A percentile compares a stretch with the other conserved stretches of the same genome.
Evolutionary conservation across 2,329 filamentous ascomycete species (phyloP).

Genomic region (Zymoseptoria ardabiliae): DNA sequence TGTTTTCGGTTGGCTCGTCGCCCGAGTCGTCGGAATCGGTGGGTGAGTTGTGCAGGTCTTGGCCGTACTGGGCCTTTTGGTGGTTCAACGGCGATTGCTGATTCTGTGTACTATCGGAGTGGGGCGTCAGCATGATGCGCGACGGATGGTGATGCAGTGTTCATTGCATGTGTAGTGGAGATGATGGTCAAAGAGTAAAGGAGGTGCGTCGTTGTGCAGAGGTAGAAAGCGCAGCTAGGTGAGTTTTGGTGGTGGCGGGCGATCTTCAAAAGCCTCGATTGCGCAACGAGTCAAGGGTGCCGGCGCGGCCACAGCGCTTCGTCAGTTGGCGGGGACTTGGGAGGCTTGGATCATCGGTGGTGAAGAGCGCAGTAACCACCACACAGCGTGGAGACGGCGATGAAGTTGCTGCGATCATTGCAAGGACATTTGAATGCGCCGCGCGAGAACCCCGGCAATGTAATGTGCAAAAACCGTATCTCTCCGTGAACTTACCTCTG

Average conservation of each 20-base stretch:
- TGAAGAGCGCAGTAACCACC: background rate
- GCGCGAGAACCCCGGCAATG: background rate
- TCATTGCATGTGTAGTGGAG: constrained; percentile 7
- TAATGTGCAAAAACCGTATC: background rate
- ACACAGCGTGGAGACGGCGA: background rate
- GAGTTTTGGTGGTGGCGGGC: constrained; percentile 4
- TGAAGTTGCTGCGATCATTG: background rate
- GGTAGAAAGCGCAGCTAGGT: constrained; percentile 1
- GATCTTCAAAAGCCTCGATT: background rate
- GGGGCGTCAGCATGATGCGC: constrained; percentile 20
- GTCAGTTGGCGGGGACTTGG: constrained; percentile 5
- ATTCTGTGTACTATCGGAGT: constrained; percentile 14
- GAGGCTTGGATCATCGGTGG: background rate
- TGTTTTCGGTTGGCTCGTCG: constrained; percentile 78
- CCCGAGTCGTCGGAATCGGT: constrained; percentile 55
- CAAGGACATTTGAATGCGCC: background rate
- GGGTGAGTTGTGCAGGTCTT: constrained; percentile 63
- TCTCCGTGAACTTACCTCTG: constrained; percentile 19
- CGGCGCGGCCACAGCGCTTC: too few relatives aligned
- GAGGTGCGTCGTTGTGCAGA: constrained; percentile 1
- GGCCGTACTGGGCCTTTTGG: constrained; percentile 36
- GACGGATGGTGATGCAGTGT: constrained; percentile 4
- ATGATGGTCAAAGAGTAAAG: background rate
- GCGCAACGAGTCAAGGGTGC: background rate
- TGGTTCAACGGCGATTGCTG: constrained; percentile 24